Percentiles rank a stretch among this genome's conserved stretches.
Evolutionary conservation across 2,329 filamentous ascomycete genomes (phyloP).

Genomic region (Tolypocladium cylindrosporum): DNA sequence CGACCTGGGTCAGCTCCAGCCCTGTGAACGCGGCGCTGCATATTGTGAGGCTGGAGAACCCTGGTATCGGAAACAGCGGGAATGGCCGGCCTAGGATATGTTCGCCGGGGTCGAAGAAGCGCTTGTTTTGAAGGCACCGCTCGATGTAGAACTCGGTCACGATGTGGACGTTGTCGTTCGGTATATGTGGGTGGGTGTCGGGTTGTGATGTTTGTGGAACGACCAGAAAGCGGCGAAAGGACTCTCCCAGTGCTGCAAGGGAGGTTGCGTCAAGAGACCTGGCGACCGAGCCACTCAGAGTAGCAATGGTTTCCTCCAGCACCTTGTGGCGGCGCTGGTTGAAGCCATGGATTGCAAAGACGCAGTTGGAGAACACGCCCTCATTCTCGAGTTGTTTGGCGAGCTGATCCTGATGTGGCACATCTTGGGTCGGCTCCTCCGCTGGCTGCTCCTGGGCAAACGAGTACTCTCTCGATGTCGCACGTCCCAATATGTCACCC

Average conservation of each 20-base stretch:
- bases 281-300: constrained; percentile 35
- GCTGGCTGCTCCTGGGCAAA: constrained; percentile 15
- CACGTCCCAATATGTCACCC: constrained; percentile 67
- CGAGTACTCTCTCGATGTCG: constrained; percentile 23
- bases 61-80: constrained; percentile 55
- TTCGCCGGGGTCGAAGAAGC: constrained; percentile 55
- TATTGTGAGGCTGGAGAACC: constrained; percentile 60
- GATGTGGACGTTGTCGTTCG: constrained; percentile 30
- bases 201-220: constrained; percentile 43
- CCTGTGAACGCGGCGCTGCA: constrained; percentile 76
- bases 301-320: constrained; percentile 35
- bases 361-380: constrained; percentile 43
- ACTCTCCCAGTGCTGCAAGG: constrained; percentile 14
- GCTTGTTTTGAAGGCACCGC: constrained; percentile 69
- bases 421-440: background rate
- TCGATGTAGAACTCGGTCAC: constrained; percentile 95
- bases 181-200: constrained; percentile 28
- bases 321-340: constrained; percentile 38
- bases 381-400: constrained; percentile 7
- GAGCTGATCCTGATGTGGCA: background rate
- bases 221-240: constrained; percentile 37
- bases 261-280: constrained; percentile 31
- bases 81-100: constrained; percentile 74
- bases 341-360: constrained; percentile 54
- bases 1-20: constrained; percentile 77